These are phyloP conservation scores for Tylopilus sp. DNA, from an alignment of 768 basidiomycete genomes.

Conservation along the genomic window DNA sequence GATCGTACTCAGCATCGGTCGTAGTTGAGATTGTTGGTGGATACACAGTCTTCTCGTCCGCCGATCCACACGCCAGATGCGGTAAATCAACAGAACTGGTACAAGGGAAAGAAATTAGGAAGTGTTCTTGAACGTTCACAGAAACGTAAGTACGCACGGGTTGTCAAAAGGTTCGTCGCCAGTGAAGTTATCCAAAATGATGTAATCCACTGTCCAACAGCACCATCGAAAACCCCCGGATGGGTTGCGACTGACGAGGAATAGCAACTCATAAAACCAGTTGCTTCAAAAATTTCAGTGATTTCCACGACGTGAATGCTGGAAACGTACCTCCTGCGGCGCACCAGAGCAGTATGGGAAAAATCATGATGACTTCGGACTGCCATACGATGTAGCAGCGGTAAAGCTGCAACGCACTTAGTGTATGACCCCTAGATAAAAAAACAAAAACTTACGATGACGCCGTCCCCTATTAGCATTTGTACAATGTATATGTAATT, in stretches of 20 bases:
- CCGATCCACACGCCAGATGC: background rate
- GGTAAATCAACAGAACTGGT: background rate
- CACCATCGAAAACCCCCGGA: background rate
- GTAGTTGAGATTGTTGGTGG: background rate
- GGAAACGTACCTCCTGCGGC: background rate
- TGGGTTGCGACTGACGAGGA: background rate
- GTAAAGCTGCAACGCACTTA: background rate
- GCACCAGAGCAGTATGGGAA: background rate
- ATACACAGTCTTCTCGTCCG: background rate
- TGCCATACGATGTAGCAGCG: background rate
- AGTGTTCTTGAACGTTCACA: no score
- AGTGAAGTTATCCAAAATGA: background rate
- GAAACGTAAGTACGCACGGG: background rate
- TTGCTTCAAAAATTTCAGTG: background rate
- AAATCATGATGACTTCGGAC: background rate
- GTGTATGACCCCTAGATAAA: background rate
- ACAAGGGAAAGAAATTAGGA: no score
- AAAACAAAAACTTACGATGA: background rate
- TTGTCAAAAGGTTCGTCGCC: background rate
- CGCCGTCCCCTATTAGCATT: background rate
- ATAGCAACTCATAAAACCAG: background rate
- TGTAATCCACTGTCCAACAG: background rate
- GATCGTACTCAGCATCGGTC: background rate
- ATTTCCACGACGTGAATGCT: background rate
- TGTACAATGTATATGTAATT: background rate